Base-by-base conservation (phyloP, 352 stramenopile species). In the Phytophthora constricta region DNA sequence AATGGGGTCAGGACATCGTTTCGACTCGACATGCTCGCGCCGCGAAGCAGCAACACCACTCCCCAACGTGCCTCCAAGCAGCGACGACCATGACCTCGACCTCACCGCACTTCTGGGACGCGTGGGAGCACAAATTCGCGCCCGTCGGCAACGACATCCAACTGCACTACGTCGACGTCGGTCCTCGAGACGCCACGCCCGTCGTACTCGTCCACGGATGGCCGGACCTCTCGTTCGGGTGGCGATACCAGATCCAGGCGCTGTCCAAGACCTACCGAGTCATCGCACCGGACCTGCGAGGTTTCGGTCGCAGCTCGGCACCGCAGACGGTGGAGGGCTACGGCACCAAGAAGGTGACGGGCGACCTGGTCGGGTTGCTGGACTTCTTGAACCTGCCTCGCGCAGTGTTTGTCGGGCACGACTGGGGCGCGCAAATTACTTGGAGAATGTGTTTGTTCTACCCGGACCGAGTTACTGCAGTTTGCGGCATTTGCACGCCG, bases 151-250 rank as follows among this genome's bases (percentile, higher is more conserved):
- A 69, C 25, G 74, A 66, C 31, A 70, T 87, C 42, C 74, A 57
- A 3, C 54, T 91, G 11, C 84, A 90, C 72, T 92, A 83, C 66
- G 73, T 92, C 51, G 77, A 89, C 43, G 81, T 82, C 5, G 81
- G 81, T 3, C 81, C 77, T 20, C 54, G 61, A 9, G 77, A 89
- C 42, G 80, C 65, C 49, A 68, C 79, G 41, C 75, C 81, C 8
- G 53, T 92, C 26, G 71, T 92, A 50, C 76, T 92, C 50, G 75
- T 90, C 22, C 84, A 92, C 65, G 84, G 84, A 5, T 92, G 79
- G 76, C 84, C 84, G 20, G 84, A 92, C 51, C 59, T 92, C 28
- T 92, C 79, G 83, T 92, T 87, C 54, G 83, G 79, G 10, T 90
- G 83, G 81, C 78, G 77, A 34, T 73, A 79, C 65, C 82, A 90